phyloP scores from a whole-genome alignment of 148 eudicot species.

The Chenopodium album region DNA sequence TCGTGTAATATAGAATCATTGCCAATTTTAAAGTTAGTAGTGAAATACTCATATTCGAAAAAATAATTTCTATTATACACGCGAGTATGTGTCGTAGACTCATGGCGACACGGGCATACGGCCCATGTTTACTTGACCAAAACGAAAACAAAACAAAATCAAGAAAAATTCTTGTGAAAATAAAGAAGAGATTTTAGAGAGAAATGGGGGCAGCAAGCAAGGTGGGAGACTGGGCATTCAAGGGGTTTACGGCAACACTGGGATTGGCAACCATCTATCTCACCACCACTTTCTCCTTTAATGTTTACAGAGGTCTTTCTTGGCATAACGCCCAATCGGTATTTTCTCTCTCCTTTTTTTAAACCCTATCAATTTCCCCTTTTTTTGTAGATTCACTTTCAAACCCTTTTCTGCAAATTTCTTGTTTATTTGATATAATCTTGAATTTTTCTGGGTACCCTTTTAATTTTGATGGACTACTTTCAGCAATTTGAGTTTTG shows the following conservation, averaged over 20 bases:
- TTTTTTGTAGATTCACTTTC: slow-evolving; percentile 1
- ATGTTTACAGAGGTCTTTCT: slow-evolving; percentile 82
- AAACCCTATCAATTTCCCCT: not conserved
- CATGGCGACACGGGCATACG: no score
- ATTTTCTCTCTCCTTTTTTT: slow-evolving; percentile 5
- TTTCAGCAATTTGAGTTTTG: not conserved
- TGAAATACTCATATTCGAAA: no score
- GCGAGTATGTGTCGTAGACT: no score
- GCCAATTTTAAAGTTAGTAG: no score
- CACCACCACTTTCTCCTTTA: slow-evolving; percentile 74
- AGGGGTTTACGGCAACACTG: slow-evolving; percentile 72
- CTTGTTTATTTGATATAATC: not conserved
- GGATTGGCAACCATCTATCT: slow-evolving; percentile 82
- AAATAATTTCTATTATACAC: no score
- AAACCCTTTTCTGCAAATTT: not conserved
- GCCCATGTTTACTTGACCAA: no score
- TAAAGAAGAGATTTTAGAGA: not conserved
- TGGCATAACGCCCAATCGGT: slow-evolving; percentile 82
- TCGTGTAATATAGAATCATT: no score
- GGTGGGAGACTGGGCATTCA: slow-evolving; percentile 71
- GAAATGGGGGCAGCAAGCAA: slow-evolving; percentile 56
- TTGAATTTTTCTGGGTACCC: slow-evolving; percentile 7
- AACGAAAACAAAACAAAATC: no score
- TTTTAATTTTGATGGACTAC: not conserved
- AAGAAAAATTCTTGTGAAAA: no score